These are phyloP conservation scores for Orychophragmus violaceus DNA, from an alignment of 345 rosid species.

Conservation along the genomic window DNA sequence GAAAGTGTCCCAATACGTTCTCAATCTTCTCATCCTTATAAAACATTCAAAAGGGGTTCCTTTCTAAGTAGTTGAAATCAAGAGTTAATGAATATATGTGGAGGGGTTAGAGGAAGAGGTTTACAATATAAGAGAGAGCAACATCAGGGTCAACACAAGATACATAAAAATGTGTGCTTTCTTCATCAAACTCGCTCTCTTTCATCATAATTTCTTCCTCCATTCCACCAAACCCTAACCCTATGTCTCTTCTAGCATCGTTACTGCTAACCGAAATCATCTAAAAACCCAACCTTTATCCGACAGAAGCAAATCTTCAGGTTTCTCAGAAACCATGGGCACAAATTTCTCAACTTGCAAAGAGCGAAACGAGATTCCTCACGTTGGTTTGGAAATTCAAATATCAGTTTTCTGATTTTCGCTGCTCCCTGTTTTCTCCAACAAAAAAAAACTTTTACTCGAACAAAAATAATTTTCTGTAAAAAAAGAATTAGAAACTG, in stretches of 20 bases:
- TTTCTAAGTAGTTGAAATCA: constrained; percentile 12
- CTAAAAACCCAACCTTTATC: constrained; percentile 18
- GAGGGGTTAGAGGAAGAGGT: constrained; percentile 8
- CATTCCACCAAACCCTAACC: constrained; percentile 37
- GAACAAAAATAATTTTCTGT: neutral
- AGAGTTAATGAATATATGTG: neutral
- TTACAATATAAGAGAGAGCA: constrained; percentile 74
- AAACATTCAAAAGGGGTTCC: neutral
- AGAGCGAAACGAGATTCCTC: constrained; percentile 17
- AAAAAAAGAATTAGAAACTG: neutral
- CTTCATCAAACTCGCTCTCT: constrained; percentile 61
- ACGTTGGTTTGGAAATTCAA: constrained; percentile 12
- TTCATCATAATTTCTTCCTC: constrained; percentile 41
- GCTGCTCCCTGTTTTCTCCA: constrained; percentile 1
- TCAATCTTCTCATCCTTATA: constrained; percentile 59
- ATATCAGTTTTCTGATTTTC: constrained; percentile 13
- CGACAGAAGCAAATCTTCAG: constrained; percentile 4
- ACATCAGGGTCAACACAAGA: constrained; percentile 62
- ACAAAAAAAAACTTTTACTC: neutral
- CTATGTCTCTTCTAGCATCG: constrained; percentile 45
- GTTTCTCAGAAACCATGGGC: constrained; percentile 8
- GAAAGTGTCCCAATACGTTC: constrained; percentile 62
- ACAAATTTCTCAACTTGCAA: neutral
- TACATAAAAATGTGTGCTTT: constrained; percentile 53
- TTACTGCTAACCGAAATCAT: constrained; percentile 49